Evolutionary conservation across 176 grass and related monocot genomes (phyloP), one percentile per base, ranked within the genome.

Genomic region (Aegilops umbellulata): DNA sequence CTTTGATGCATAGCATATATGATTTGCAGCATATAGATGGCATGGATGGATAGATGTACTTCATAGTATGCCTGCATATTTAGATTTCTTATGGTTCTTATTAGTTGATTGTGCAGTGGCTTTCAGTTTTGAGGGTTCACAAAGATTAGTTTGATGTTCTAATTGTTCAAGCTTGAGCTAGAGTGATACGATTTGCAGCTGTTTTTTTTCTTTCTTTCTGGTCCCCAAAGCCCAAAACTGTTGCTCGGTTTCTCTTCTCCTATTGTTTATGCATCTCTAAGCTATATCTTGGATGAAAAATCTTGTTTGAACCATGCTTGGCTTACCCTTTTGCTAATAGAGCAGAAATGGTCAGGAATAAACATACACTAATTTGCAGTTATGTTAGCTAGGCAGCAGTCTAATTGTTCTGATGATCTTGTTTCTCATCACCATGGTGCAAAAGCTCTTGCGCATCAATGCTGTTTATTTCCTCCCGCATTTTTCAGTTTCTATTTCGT

Each of bases 131-230:
- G 11, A 27, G 14, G 60, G 60, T 60, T 60, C 20, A 15, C 4
- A 72, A 64, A 26, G 74, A 58, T 22, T 58, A 22, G 53, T 17
- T 49, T 22, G 5, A 11, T 67, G 5, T 36, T 30, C 80, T 55
- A 61, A 26, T 68, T 68, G 44, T 68, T 75, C 68, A 83, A 68
- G 46, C 34, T 87, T 79, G 74, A 74, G 57, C 34, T 34, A 83
- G 44, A 66, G 36, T 36, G 22, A 36, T 34, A 34, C 2, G 4
- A 53, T 87, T 79, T 71, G 10, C 74, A 60, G 2, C 57, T 74
- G 4, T 9, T 75, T 26, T 75, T 26, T 26, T 29, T 8, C 22
- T 57, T 67, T 3, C 5, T 77, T 25, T 57, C 11, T 16, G 10
- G 1, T 34, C 13, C 10, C 13, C 5, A 63, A 46, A 46, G 42